Evolutionary conservation across 1,284 basidiomycete species (phyloP), one percentile per base, ranked within the genome.

Genomic region (Flammula alnicola): DNA sequence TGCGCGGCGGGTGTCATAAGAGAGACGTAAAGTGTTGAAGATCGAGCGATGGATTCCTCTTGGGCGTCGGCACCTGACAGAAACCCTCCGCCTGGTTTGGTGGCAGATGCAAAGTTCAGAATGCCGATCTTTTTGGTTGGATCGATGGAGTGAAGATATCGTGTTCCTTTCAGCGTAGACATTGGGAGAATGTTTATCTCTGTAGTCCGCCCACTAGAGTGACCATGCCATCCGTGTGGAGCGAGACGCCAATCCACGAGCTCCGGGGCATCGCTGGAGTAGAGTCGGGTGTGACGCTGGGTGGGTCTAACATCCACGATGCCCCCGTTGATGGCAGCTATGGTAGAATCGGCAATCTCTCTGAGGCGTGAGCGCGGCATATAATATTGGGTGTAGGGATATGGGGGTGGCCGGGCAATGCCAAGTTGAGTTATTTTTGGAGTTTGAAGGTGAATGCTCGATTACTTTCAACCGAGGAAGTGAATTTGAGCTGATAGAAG

Each of bases 101-200:
- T 84, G 5, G 85, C 84, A 9, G 83, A 85, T 1, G 85, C 86
- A 58, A 88, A 88, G 63, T 83, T 88, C 30, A 88, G 76, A 11
- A 87, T 67, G 19, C 83, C 83, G 41, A 46, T 52, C 25, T 30
- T 51, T 36, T 32, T 53, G 35, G n/a, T 22, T 5, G 16, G 47
- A 20, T 38, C 12, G 10, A 37, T 17, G 1, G 41, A 32, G 11
- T 60, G 43, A 20, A 71, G 62, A 38, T 58, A 58, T 38, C 66
- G 73, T 20, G 78, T 75, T 14, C 78, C 82, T 32, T 79, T 72
- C 12, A 85, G 71, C 2, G 83, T 83, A 14, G 82, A 80, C 11
- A 78, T 70, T 58, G 84, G 79, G 22, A 77, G 60, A 32, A 83
- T 59, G 4, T 73, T 69, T 17, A 79, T 40, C 14, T 46, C 36